Base-by-base conservation (phyloP, 768 basidiomycete species). In the Tephrocybe sp. region DNA sequence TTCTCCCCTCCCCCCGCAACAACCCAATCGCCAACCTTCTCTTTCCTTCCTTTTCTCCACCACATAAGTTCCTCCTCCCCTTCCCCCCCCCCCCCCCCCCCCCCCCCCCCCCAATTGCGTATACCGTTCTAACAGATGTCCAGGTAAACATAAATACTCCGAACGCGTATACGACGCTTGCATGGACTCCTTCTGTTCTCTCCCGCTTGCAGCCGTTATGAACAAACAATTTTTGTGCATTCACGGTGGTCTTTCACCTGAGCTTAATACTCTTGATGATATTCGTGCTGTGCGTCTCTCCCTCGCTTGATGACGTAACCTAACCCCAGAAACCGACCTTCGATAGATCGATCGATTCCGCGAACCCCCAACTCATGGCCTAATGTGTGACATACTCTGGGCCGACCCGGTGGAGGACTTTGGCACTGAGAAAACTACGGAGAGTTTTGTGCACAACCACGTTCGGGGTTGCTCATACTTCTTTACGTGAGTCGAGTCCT, bases 161-260 rank as follows among this genome's bases (percentile, higher is more conserved):
- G 96, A 98, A 60, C 84, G 85, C 20, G 82, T 99, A 54, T 99
- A 99, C 67, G 93, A 99, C 54, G 93, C 92, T 22, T 94, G 92
- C 78, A 96, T 98, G 93, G 91, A 97, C 23, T 92, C 92, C 0
- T 98, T 99, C 76, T 98, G 95, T 65, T 79, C 89, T 0, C 80
- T 99, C 0, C 97, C 97, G 2, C 80, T 99, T 8, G 96, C 96
- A 1, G 97, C 97, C 30, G 69, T 99, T 63, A 98, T 98, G 96
- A 99, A 99, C 76, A 98, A 98, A 66, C 97, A 98, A 69, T 99
- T 99, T 70, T 75, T 98, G 44, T 99, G 96, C 69, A 97, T 98
- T 54, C 97, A 99, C 54, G 97, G 97, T 26, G 97, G 97, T 14
- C 77, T 99, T 12, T 95, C 92, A 0, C 97, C 97, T 0, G 97